Percentiles rank a stretch among this genome's conserved stretches.
These are phyloP conservation scores for Hypoxylon lienhwacheense DNA, from an alignment of 495 filamentous ascomycete genomes.

Conservation along the genomic window DNA sequence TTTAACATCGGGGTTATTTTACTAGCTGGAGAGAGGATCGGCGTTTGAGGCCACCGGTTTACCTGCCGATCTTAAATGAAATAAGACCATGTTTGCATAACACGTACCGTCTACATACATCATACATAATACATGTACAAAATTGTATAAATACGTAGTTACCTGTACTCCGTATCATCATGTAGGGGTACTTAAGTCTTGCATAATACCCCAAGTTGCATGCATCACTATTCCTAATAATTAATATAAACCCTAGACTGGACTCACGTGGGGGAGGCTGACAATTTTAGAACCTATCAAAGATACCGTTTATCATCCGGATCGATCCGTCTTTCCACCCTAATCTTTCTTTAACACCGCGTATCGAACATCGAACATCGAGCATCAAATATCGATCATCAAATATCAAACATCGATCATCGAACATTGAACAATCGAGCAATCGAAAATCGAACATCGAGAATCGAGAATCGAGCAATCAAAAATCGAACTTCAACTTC, in stretches of 20 bases:
- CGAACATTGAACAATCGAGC: no score
- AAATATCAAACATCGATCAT: no score
- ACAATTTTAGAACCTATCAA: conserved; percentile 16
- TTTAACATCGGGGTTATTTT: conserved; percentile 23
- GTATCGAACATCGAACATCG: no score
- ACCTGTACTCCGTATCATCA: no score
- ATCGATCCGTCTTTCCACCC: conserved; percentile 9
- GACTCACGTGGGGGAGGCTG: conserved; percentile 32
- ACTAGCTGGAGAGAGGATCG: conserved; percentile 34
- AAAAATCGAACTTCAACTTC: no score
- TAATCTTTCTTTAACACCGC: conserved; percentile 3
- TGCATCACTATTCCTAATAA: conserved; percentile 10
- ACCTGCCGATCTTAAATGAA: conserved; percentile 19
- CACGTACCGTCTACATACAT: no score
- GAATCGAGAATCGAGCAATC: no score
- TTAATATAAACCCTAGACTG: background rate
- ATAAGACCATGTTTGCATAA: conserved; percentile 30
- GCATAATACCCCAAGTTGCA: conserved; percentile 9
- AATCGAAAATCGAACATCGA: no score
- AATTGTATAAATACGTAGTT: no score
- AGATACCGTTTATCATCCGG: conserved; percentile 6
- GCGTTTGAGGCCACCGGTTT: conserved; percentile 25
- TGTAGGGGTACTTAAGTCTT: no score
- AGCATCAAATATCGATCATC: no score
- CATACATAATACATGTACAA: no score